Percentiles rank a stretch among this genome's conserved stretches.
Evolutionary conservation across 805 yeast genomes (phyloP).

Genomic region (Cyberlindnera saturnus): DNA sequence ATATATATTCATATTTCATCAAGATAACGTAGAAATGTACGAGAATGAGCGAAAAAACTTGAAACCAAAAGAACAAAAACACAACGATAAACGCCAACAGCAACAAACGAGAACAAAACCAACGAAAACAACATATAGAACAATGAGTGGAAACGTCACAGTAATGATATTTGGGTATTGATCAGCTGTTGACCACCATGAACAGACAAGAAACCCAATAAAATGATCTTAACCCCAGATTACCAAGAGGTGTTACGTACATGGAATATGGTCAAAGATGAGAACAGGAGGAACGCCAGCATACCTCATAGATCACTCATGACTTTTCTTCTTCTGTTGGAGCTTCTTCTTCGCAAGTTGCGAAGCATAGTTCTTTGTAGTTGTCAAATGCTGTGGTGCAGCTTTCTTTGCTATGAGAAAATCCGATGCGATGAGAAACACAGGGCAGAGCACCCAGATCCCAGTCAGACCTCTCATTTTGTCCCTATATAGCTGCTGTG

Average conservation of each 20-base stretch:
- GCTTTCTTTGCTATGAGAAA: conserved; percentile 14
- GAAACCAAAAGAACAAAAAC: background rate
- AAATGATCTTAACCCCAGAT: too few species aligned
- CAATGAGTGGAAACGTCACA: too few species aligned
- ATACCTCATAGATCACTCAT: too few species aligned
- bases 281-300: too few species aligned
- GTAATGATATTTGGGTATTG: too few species aligned
- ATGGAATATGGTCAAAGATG: too few species aligned
- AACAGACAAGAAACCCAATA: too few species aligned
- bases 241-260: too few species aligned
- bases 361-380: conserved; percentile 15
- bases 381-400: conserved; percentile 12
- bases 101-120: background rate
- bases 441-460: conserved; percentile 19
- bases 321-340: background rate
- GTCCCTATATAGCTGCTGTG: background rate
- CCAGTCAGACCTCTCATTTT: conserved; percentile 9
- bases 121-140: background rate
- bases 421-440: conserved; percentile 19
- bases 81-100: background rate
- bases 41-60: background rate
- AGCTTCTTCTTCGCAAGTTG: conserved; percentile 11
- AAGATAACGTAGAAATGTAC: background rate
- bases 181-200: too few species aligned
- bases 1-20: background rate